Percentiles rank a stretch among this genome's conserved stretches.
phyloP scores from a whole-genome alignment of 495 filamentous ascomycete species.

The Schizothecium vesticola region DNA sequence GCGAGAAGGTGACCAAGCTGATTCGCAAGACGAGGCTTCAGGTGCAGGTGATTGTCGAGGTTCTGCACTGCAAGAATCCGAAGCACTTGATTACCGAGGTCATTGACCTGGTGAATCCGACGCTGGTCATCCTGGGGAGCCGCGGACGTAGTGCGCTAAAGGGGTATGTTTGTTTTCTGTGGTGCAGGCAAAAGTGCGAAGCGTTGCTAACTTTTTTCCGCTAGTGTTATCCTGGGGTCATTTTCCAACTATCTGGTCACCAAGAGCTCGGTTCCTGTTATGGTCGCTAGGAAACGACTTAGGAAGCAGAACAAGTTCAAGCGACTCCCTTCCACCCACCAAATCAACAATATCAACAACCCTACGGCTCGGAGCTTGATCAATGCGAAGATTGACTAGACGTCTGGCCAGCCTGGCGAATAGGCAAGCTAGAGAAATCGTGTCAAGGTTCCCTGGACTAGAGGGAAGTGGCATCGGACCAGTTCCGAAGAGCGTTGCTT shows the following conservation, averaged over 20 bases:
- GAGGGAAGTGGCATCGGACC: not conserved
- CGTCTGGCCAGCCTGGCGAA: not conserved
- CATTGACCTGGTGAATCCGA: constrained; percentile 86
- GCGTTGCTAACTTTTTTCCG: constrained; percentile 2
- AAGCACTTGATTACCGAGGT: constrained; percentile 81
- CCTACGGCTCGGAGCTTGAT: constrained; percentile 58
- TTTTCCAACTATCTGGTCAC: constrained; percentile 96
- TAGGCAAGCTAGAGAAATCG: not conserved
- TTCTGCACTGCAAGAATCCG: constrained; percentile 96
- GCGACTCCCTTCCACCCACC: constrained; percentile 49
- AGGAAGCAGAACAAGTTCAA: constrained; percentile 69
- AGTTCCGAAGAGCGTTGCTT: not conserved
- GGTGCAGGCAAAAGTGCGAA: not conserved
- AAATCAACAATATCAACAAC: constrained; percentile 66
- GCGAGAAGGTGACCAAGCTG: constrained; percentile 70
- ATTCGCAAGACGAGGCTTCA: constrained; percentile 86
- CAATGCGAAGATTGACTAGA: constrained; percentile 61
- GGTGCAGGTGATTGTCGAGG: constrained; percentile 86
- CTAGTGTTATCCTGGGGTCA: constrained; percentile 81
- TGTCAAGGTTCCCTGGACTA: not conserved
- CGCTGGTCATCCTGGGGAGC: constrained; percentile 88
- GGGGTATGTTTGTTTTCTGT: constrained; percentile 55
- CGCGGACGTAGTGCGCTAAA: constrained; percentile 86
- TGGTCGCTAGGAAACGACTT: constrained; percentile 80
- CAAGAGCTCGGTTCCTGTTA: constrained; percentile 92